Conservation (phyloP, 2,329 filamentous ascomycete genomes). For the Colletotrichum horii region DNA sequence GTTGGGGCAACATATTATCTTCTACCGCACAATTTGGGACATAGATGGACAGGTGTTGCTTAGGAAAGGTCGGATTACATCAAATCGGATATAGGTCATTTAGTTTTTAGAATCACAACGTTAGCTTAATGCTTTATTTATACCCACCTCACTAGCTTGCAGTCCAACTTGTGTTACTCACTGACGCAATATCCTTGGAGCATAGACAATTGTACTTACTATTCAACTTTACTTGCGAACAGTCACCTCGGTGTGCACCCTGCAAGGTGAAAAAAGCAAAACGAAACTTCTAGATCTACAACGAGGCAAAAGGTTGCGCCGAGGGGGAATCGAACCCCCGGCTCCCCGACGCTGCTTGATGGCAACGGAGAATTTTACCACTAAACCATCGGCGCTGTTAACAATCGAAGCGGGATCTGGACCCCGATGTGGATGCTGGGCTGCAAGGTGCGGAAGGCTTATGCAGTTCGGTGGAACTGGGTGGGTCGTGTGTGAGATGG, state of each 20-base stretch:
- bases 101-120: neutral
- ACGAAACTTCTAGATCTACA: accelerated
- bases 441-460: accelerated
- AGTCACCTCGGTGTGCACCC: neutral
- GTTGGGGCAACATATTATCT: accelerated
- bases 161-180: accelerated
- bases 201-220: neutral
- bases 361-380: neutral
- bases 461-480: neutral
- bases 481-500: neutral
- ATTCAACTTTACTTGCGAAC: neutral
- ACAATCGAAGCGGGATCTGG: accelerated
- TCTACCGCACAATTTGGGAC: accelerated
- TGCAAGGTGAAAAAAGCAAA: neutral
- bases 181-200: accelerated
- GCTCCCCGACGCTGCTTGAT: neutral
- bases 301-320: neutral
- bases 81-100: neutral
- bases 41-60: neutral
- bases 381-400: neutral
- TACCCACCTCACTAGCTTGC: accelerated
- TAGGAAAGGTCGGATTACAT: neutral
- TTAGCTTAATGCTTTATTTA: accelerated
- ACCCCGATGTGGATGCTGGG: neutral
- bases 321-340: neutral